phyloP scores from a whole-genome alignment of 192 early-diverging fungal genomes.

The Umbelopsis sp. region DNA sequence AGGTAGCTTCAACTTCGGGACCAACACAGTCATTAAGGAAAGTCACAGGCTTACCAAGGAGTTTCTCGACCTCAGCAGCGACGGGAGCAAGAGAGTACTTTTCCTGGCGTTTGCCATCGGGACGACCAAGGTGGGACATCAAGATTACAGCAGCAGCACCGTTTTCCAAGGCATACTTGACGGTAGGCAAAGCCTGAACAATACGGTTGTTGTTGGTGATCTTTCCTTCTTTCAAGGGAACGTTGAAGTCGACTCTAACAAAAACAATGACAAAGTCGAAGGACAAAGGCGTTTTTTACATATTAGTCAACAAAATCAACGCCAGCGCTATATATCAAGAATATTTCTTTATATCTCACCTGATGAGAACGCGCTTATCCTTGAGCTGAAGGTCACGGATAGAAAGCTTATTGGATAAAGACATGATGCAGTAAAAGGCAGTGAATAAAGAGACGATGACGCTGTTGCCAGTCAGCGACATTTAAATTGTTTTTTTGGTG shows the following conservation, averaged over 20 bases:
- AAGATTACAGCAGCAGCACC: conserved; percentile 89
- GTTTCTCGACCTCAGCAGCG: conserved; percentile 75
- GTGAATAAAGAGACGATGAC: conserved; percentile 19
- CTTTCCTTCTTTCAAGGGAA: conserved; percentile 89
- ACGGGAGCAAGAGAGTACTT: conserved; percentile 96
- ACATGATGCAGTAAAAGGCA: conserved; percentile 41
- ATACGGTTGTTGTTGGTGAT: conserved; percentile 99
- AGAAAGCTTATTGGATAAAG: conserved; percentile 80
- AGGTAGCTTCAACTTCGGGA: conserved; percentile 77
- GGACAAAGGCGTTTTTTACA: too few species aligned
- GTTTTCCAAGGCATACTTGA: conserved; percentile 87
- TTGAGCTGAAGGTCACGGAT: conserved; percentile 84
- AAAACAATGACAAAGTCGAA: conserved; percentile 3
- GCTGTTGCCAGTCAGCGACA: neutral
- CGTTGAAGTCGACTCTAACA: conserved; percentile 95
- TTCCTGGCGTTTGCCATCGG: conserved; percentile 83
- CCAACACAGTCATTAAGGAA: conserved; percentile 97
- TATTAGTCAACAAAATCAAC: neutral
- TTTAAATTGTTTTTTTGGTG: conserved; percentile 31
- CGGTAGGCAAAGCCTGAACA: conserved; percentile 90
- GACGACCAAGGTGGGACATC: conserved; percentile 97
- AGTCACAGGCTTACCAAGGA: conserved; percentile 80
- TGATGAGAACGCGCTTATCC: conserved; percentile 90
- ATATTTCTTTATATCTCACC: conserved; percentile 46
- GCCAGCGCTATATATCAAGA: neutral